These are phyloP conservation scores for Phaeomoniella chlamydospora DNA, from an alignment of 2,329 filamentous ascomycete genomes.

Conservation along the genomic window DNA sequence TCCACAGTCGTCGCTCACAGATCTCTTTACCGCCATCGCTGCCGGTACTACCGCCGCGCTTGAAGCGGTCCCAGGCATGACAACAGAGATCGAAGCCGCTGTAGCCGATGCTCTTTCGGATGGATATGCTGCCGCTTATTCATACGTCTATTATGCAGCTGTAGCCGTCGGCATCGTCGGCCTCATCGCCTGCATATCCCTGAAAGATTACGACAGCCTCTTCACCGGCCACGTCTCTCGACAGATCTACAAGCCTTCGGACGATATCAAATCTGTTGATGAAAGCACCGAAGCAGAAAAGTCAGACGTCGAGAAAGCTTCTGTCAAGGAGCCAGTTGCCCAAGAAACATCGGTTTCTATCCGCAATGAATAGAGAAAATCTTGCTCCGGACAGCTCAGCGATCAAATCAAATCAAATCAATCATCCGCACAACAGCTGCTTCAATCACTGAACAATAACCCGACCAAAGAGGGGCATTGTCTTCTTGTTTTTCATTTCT, in stretches of 20 bases:
- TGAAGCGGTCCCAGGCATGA: conserved; percentile 18
- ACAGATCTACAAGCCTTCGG: background rate
- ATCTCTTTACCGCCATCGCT: conserved; percentile 19
- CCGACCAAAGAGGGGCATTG: too few relatives aligned
- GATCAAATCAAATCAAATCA: too few relatives aligned
- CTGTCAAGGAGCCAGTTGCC: background rate
- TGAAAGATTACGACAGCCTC: conserved; percentile 10
- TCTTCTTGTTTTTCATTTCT: too few relatives aligned
- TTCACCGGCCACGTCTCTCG: conserved; percentile 10
- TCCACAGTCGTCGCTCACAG: conserved; percentile 16
- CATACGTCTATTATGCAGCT: conserved; percentile 12
- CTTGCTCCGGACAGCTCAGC: too few relatives aligned
- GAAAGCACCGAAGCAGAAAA: background rate
- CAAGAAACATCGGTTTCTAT: background rate
- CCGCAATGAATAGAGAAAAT: too few relatives aligned
- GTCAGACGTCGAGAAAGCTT: background rate
- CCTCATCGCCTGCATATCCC: conserved; percentile 7
- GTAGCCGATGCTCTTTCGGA: conserved; percentile 16
- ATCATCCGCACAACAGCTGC: too few relatives aligned
- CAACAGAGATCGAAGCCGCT: conserved; percentile 15
- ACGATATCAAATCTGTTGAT: background rate
- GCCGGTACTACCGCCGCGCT: conserved; percentile 14
- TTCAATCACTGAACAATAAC: too few relatives aligned
- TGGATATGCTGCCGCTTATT: conserved; percentile 8
- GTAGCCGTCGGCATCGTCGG: conserved; percentile 9